Evolutionary conservation across 352 stramenopile species (phyloP), one percentile per base, ranked within the genome.

Genomic region (Globisporangium iwayamae): DNA sequence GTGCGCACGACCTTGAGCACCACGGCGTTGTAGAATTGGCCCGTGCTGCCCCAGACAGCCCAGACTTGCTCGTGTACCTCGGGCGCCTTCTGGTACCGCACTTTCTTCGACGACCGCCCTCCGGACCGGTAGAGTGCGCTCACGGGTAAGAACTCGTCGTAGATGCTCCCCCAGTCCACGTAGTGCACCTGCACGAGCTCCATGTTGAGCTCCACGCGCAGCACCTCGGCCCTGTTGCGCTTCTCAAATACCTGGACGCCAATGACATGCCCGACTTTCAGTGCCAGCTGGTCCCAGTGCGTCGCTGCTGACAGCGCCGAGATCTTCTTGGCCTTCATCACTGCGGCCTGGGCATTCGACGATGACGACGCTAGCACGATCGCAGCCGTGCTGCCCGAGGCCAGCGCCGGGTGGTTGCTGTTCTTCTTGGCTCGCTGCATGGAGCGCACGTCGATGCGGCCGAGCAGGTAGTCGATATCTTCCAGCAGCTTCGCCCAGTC

Each of bases 181-280:
- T 93, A 93, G 62, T 93, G 83, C 34, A 93, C 76, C 52, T 90
- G 81, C 55, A 90, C 81, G 41, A 93, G 70, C 57, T 91, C 77
- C 68, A 89, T 83, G 62, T 91, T 81, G 53, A 75, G 68, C 59
- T 79, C 78, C 25, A 93, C 73, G 60, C 87, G 83, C 22, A 87
- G 61, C 39, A 93, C 76, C 47, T 85, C 65, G 4, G 83, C 83
- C 32, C 78, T 75, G 53, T 90, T 90, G 60, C 83, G 79, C 62
- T 88, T 90, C 66, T 90, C 81, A 56, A 85, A 87, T 39, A 91
- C 81, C 36, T 91, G 83, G 11, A 93, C 83, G 30, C 81, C 81
- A 57, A 93, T 87, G 25, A 69, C 74, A 62, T 93, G 73, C 7
- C 83, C 83, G 22, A 87, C 73, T 47, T 81, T 76, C 0, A 91